Base-by-base conservation (phyloP, 768 basidiomycete genomes). In the Cystofilobasidium ferigula region DNA sequence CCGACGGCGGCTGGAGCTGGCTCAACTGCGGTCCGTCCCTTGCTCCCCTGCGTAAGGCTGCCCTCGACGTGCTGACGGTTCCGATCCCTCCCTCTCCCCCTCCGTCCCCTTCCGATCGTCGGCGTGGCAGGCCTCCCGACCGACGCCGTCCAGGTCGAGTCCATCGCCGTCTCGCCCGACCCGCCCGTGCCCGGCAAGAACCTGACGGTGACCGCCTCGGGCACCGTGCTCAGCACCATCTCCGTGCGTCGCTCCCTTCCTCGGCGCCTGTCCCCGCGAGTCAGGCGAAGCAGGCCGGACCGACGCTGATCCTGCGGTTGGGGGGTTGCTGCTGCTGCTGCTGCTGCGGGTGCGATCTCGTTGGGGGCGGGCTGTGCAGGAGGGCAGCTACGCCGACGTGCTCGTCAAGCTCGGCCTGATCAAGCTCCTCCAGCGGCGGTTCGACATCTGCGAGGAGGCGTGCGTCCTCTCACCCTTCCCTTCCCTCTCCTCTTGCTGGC, bases 381-480 rank as follows among this genome's bases (percentile, higher is more conserved):
- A 92, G 6, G 95, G 95, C 7, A 88, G 94, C 43, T 88, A 83
- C 71, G 94, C 87, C 10, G 85, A 93, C 70, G 91, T 99, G 5
- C 77, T 78, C 1, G 94, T 99, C 63, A 98, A 97, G 76, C 80
- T 98, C n/a, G 95, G 95, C 30, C 78, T 89, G 34, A 83, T 99
- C 73, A 95, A 89, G 78, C 74, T 98, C n/a, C 78, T 98, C 36
- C 76, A 79, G 53, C 95, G 89, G 78, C 73, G 70, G 22, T 94
- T 97, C 70, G 89, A 97, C 70, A 77, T 97, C 36, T 98, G 94
- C 74, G 81, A 93, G 67, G 93, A 97, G 77, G 91, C 92, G 89
- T 95, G 79, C 72, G 92, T 83, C 24, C 35, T 61, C 65, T 36
- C 32, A 28, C 57, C 14, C 13, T 2, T 22, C 28, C 30, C 30